Evolutionary conservation across 1,139 yeast genomes (phyloP).

Genomic region (Suhomyces guaymorum): DNA sequence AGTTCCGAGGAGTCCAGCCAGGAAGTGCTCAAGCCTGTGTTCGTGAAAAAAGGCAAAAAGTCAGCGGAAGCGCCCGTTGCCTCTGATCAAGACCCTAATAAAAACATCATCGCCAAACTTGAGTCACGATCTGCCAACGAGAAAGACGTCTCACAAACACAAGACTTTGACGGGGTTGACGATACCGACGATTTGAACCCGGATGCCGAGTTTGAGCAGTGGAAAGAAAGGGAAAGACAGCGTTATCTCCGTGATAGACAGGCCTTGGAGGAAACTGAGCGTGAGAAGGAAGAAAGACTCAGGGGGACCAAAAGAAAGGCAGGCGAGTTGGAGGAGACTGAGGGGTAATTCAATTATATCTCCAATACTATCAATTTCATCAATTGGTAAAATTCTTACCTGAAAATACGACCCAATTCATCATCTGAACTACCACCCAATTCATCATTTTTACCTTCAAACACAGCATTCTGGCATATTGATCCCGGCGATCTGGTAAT

Average conservation of each 20-base stretch:
- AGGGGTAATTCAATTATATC: too few species aligned
- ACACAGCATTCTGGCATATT: too few species aligned
- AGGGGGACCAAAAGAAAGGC: constrained; percentile 20
- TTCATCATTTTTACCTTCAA: too few species aligned
- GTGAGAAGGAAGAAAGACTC: constrained; percentile 22
- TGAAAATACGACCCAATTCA: too few species aligned
- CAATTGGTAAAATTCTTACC: too few species aligned
- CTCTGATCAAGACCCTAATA: not conserved
- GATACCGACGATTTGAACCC: constrained; percentile 60
- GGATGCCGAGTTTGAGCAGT: constrained; percentile 42
- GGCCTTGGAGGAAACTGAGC: constrained; percentile 33
- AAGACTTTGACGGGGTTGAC: constrained; percentile 36
- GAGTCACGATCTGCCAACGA: constrained; percentile 3
- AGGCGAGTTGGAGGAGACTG: constrained; percentile 14
- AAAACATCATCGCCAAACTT: constrained; percentile 6
- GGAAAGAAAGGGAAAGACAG: constrained; percentile 46
- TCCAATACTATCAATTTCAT: too few species aligned
- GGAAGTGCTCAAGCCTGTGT: constrained; percentile 9
- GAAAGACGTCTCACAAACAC: not conserved
- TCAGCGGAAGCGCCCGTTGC: constrained; percentile 1
- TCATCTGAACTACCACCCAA: too few species aligned
- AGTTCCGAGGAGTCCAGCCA: constrained; percentile 6
- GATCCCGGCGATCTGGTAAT: too few species aligned
- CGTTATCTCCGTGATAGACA: constrained; percentile 47
- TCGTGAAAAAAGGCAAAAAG: constrained; percentile 6